Percentiles rank a stretch among this genome's conserved stretches.
phyloP scores from a whole-genome alignment of 2,329 filamentous ascomycete species.

The Aureobasidium sp. region DNA sequence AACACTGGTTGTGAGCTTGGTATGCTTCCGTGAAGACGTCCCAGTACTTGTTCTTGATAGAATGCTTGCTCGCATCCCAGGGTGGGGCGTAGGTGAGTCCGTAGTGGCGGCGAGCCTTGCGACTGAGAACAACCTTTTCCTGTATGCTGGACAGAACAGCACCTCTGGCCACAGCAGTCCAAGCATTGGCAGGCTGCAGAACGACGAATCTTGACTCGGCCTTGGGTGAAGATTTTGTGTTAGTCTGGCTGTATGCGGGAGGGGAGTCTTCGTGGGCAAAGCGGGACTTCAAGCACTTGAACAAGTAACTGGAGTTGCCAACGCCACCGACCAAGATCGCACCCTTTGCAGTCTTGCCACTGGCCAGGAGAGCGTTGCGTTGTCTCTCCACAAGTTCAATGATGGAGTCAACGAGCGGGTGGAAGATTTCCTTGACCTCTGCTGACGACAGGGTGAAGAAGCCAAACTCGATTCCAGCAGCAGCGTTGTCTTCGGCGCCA shows the following conservation, averaged over 20 bases:
- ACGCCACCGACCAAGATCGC: conserved; percentile 78
- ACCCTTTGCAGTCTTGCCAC: conserved; percentile 44
- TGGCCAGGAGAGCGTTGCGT: conserved; percentile 34
- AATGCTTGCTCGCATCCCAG: no score
- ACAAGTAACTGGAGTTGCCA: conserved; percentile 65
- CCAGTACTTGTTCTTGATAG: no score
- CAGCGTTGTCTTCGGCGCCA: conserved; percentile 68
- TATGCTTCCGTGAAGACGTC: no score
- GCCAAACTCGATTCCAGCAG: conserved; percentile 65
- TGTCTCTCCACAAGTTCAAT: conserved; percentile 40
- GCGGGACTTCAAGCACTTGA: conserved; percentile 61
- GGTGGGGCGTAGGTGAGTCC: no score
- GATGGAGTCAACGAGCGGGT: conserved; percentile 58
- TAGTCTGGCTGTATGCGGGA: conserved; percentile 26
- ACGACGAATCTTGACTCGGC: conserved; percentile 49
- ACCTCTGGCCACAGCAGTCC: conserved; percentile 71
- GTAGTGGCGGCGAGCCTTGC: not conserved
- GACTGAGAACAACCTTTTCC: not conserved
- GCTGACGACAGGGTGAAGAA: conserved; percentile 68
- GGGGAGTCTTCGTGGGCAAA: conserved; percentile 50
- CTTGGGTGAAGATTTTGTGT: not conserved
- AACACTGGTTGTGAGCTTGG: no score
- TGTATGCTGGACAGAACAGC: conserved; percentile 53
- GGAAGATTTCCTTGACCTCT: conserved; percentile 52
- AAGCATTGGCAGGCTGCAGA: conserved; percentile 67